Base-by-base conservation (phyloP, 2,329 filamentous ascomycete species). In the Thelonectria rubi region DNA sequence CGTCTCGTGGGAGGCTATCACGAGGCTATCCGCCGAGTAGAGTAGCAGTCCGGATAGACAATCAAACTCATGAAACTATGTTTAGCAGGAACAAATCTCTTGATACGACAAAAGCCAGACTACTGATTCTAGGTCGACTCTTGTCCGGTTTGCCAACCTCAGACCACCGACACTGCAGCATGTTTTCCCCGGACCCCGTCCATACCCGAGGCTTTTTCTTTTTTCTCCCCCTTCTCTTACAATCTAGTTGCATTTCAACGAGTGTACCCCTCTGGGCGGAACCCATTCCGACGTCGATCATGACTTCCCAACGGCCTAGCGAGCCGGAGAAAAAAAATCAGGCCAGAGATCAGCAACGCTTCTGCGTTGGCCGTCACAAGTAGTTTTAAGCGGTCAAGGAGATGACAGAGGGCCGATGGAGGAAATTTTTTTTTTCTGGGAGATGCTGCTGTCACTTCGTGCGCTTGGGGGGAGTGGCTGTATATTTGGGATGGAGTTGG, bases 271-370 rank as follows among this genome's bases (percentile, higher is more conserved):
- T n/a, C n/a, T 24, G 42, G 39, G 53, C 53, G 53, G 53, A 55
- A 55, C 17, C 43, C 5, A 48, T 55, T 55, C 53, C 53, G 53
- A 18, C 34, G 52, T 20, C 18, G 53, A 55, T 40, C 20, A 40
- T 48, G 37, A 18, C 15, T 15, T n/a, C 8, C 7, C 3, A 42
- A 8, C 5, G 39, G 39, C n/a, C 6, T 18, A 42, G 39, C 24
- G 24, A 24, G 39, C 39, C n/a, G 15, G 39, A 24, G 39, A 42
- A n/a, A 12, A 18, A n/a, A 42, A 15, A 42, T 42, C 39, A 18
- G 12, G 39, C 39, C 39, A 42, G 39, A 42, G 39, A 42, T 42
- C 39, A 42, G n/a, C 39, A n/a, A n/a, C 15, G 39, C 39, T 18
- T 34, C 39, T 42, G 17, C 39, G 17, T n/a, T 42, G n/a, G 39